Base-by-base conservation (phyloP, 2,329 filamentous ascomycete species). In the Aspergillus novofumigatus region DNA sequence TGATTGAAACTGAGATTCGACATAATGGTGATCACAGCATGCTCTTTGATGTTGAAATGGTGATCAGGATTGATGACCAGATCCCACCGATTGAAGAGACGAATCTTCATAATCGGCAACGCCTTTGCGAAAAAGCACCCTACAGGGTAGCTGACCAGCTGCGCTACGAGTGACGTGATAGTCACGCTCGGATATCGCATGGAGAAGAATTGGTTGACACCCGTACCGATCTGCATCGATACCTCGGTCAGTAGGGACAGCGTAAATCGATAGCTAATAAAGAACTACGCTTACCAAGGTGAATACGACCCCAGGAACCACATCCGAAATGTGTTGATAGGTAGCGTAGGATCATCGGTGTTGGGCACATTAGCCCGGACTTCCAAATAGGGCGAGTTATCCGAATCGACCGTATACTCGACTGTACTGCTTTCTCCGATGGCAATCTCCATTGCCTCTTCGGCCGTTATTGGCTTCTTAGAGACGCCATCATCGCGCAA, bases 41-140 rank as follows among this genome's bases (percentile, higher is more conserved):
- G 77, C 49, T 80, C 77, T 57, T 79, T 80, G 61, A 78, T 72
- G 60, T 78, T 80, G 67, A 78, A 80, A 55, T 70, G 69, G 45
- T 69, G 70, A 50, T 77, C 77, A 0, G 77, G 77, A 56, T 80
- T 80, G 35, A 77, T 66, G 0, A 57, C 53, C 21, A 66, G 59
- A 11, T 62, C 56, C 53, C 42, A 45, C 42, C 51, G 54, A 3
- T 63, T 59, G 52, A 63, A 57, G 4, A 62, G n/a, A 2, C 53
- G 59, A 45, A 63, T 35, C 1, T 65, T 65, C 59, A 70, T 69
- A 55, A 76, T 70, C 1, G 77, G 77, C 9, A 79, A 65, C 0
- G 71, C 26, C 38, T 73, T 73, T 4, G 75, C 75, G 20, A 78
- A 59, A 10, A 66, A 63, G 28, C 74, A 67, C 9, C 78, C 78